Base-by-base conservation (phyloP, 768 basidiomycete species). In the Panaeolus papilionaceus region DNA sequence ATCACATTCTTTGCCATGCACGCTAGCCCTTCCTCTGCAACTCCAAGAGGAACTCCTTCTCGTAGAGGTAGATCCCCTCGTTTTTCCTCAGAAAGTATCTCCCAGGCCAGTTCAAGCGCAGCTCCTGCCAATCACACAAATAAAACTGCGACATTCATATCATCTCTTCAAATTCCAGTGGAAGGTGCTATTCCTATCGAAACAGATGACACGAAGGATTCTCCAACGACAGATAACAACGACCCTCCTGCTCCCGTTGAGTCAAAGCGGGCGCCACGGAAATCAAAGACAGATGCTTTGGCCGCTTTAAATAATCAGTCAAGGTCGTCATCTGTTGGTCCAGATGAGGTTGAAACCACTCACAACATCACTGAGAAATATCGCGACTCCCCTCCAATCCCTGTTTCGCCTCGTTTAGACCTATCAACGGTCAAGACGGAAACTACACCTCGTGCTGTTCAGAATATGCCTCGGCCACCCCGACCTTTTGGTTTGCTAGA, bases 201-300 rank as follows among this genome's bases (percentile, higher is more conserved):
- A 66, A 73, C 82, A 38, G 82, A 85, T 74, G 76, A 74, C 66
- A 71, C 72, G 62, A 81, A 84, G 63, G 79, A 81, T 71, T 70
- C 78, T 66, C 71, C 73, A 6, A 74, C 79, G 64, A 70, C 80
- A 28, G 79, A 77, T 68, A 73, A 82, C 67, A 79, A 82, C 69
- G 77, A 75, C 64, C 72, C 82, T 70, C 54, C 54, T 58, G 65
- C 82, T 69, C 72, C 81, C 61, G 71, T 76, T 67, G 85, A 88
- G 71, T 79, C 84, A 45, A 87, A 85, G 79, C 86, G 93, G 67
- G 92, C 93, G 42, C 93, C 93, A 64, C 90, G 94, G 77, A 94
- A 94, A 85, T 94, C 93, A 72, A 95, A 95, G 86, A 93, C 90
- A 45, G 92, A 95, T 72, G 93, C 93, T 66, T 82, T 95, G 38